phyloP scores from a whole-genome alignment of 352 stramenopile species.

The Phytophthora pluvialis region DNA sequence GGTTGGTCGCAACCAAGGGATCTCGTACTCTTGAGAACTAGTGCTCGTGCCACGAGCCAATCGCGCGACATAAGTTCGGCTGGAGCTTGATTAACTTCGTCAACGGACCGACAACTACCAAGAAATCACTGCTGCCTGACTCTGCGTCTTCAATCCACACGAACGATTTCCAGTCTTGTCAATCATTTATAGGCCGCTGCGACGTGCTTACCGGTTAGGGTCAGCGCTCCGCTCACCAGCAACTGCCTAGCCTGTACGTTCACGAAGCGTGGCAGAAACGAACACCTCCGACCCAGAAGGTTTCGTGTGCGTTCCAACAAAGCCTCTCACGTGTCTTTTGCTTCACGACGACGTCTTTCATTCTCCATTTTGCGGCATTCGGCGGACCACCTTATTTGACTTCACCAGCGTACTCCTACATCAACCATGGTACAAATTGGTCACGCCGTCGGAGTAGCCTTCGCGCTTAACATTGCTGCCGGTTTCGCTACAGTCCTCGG shows the following conservation, averaged over 20 bases:
- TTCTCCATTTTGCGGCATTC: slow-evolving; percentile 4
- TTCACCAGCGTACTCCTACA: not conserved
- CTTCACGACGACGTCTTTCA: not conserved
- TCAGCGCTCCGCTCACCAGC: not conserved
- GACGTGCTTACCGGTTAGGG: not conserved
- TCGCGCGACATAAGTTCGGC: not conserved
- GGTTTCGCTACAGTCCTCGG: slow-evolving; percentile 65
- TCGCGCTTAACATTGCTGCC: slow-evolving; percentile 28
- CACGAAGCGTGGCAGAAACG: not conserved
- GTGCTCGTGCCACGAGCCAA: slow-evolving; percentile 1
- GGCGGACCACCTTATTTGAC: not conserved
- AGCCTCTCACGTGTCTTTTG: not conserved
- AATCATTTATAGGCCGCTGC: too few relatives aligned
- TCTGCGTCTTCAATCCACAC: not conserved
- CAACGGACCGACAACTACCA: not conserved
- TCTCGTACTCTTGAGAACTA: not conserved
- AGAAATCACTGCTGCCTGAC: not conserved
- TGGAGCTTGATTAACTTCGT: not conserved
- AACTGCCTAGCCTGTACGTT: not conserved
- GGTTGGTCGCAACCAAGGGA: not conserved
- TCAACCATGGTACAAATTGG: slow-evolving; percentile 43
- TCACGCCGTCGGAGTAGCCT: slow-evolving; percentile 25
- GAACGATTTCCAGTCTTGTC: too few relatives aligned
- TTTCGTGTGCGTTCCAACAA: not conserved
- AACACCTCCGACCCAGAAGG: not conserved